These are phyloP conservation scores for Rhinocladiella mackenziei DNA, from an alignment of 2,329 filamentous ascomycete species.

Conservation along the genomic window DNA sequence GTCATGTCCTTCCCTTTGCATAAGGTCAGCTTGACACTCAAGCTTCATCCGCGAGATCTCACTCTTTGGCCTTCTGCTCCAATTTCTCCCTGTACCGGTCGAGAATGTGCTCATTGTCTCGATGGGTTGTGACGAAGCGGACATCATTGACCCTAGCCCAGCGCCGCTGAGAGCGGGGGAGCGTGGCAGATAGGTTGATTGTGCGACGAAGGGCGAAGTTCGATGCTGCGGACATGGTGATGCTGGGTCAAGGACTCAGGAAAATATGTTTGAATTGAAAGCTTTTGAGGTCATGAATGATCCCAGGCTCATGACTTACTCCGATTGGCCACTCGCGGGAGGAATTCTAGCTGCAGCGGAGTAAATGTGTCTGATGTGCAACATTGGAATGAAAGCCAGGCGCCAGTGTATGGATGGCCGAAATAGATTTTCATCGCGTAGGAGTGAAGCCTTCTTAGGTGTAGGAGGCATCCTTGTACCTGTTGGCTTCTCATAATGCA, in stretches of 20 bases:
- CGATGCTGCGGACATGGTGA: constrained; percentile 8
- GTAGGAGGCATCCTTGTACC: no score
- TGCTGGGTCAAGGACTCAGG: no score
- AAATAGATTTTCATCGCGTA: no score
- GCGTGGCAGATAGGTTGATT: not conserved
- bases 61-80: constrained; percentile 70
- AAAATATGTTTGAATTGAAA: no score
- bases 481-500: no score
- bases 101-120: constrained; percentile 61
- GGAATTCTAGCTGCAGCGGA: not conserved
- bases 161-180: constrained; percentile 58
- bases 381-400: no score
- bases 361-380: no score
- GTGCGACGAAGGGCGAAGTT: constrained; percentile 11
- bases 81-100: constrained; percentile 89
- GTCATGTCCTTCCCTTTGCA: constrained; percentile 60
- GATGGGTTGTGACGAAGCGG: constrained; percentile 79
- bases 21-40: not conserved
- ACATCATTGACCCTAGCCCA: constrained; percentile 93
- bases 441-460: no score
- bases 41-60: constrained; percentile 26
- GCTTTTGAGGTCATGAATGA: no score
- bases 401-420: no score
- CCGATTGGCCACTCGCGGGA: constrained; percentile 1
- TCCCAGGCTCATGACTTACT: no score